Percentiles rank a stretch among this genome's conserved stretches.
These are phyloP conservation scores for Phytophthora cajani DNA, from an alignment of 352 stramenopile genomes.

Conservation along the genomic window DNA sequence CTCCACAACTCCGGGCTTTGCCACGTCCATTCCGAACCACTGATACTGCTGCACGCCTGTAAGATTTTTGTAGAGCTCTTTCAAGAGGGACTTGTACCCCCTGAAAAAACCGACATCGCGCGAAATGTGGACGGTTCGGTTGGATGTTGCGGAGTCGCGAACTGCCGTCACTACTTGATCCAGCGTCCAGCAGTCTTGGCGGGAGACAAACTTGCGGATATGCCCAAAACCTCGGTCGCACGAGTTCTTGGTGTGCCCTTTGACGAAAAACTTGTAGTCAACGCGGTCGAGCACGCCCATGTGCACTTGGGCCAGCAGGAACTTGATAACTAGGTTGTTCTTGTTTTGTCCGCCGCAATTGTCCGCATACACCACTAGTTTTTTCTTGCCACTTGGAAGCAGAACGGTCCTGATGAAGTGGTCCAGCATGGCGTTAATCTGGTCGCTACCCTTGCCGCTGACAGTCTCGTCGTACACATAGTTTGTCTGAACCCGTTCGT, in stretches of 20 bases:
- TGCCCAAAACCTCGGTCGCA: conserved; percentile 17
- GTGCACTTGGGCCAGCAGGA: conserved; percentile 19
- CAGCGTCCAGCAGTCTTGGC: conserved; percentile 18
- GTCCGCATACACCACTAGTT: conserved; percentile 17
- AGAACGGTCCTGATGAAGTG: conserved; percentile 14
- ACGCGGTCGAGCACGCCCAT: conserved; percentile 14
- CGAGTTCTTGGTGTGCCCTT: conserved; percentile 27
- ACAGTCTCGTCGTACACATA: conserved; percentile 15
- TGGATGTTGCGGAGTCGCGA: background rate
- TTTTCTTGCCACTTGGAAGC: background rate
- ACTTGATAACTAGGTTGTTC: conserved; percentile 6
- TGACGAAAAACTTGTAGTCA: conserved; percentile 31
- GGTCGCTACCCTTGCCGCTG: conserved; percentile 6
- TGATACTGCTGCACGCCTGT: conserved; percentile 14
- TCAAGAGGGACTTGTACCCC: conserved; percentile 4
- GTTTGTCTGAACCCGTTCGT: conserved; percentile 14
- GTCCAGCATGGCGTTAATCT: conserved; percentile 13
- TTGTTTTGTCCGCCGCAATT: conserved; percentile 24
- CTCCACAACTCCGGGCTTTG: background rate
- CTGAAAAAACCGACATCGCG: conserved; percentile 2
- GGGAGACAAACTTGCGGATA: conserved; percentile 15
- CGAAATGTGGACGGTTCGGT: conserved; percentile 7
- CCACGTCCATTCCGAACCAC: conserved; percentile 6
- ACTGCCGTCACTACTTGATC: conserved; percentile 13
- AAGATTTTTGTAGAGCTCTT: conserved; percentile 18